Evolutionary conservation across 2,329 filamentous ascomycete species (phyloP), one percentile per base, ranked within the genome.

Genomic region (Stagonosporopsis vannaccii): DNA sequence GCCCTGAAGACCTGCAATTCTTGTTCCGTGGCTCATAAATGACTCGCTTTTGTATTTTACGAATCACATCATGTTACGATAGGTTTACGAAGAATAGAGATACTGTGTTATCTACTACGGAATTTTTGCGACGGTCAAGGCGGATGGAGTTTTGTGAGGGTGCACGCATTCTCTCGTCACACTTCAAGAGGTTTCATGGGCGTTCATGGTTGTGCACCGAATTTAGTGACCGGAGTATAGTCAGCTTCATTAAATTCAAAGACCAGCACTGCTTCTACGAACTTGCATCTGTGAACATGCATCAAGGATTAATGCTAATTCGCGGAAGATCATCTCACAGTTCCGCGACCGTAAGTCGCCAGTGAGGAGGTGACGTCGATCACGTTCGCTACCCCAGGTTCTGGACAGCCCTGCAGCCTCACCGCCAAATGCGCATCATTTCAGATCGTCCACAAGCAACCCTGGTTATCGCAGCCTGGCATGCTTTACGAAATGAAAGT

Each of bases 1-100:
- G 88, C 13, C 88, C 91, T 0, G 90, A 94, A 75, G 95, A 99
- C 73, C 90, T 99, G 84, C 91, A 97, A 77, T 99, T 99, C 78
- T 81, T 99, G 63, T 99, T 99, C 84, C 86, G 93, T 32, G 93
- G 92, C 45, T 83, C 79, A 44, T 88, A 76, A 68, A 47, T 26
- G 3, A 9, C 2, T 30, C 7, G 11, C 13, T 17, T 26, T 54
- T 36, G 30, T 25, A 40, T 35, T 15, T n/a, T 22, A 30, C 26
- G 4, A 4, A 9, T 15, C 20, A 20, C 3, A n/a, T 30, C 19
- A 28, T 19, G 6, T 26, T 15, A 40, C 32, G 20, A 45, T 37
- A 13, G 2, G 17, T 23, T 36, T 19, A 3, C 9, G 36, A 22
- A 30, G 47, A 28, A 20, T n/a, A 43, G 26, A 17, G 20, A 6